Percentiles rank a stretch among this genome's conserved stretches.
phyloP scores from a whole-genome alignment of 148 eudicot species.

The Salicornia ramosissima region DNA sequence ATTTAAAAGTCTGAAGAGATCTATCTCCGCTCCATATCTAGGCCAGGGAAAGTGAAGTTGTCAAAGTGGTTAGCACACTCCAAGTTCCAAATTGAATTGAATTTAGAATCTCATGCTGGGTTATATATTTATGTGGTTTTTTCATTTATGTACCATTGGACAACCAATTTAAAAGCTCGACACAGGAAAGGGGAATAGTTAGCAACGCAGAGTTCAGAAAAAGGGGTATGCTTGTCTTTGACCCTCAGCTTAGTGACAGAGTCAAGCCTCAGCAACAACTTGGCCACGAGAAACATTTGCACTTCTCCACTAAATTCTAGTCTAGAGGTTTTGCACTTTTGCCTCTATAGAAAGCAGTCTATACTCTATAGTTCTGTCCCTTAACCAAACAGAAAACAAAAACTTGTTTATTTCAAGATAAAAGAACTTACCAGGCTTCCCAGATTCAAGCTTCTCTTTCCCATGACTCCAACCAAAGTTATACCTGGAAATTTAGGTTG shows the following conservation, averaged over 20 bases:
- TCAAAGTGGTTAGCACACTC: background rate
- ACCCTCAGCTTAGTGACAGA: background rate
- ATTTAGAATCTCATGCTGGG: background rate
- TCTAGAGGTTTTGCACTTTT: background rate
- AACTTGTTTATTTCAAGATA: background rate
- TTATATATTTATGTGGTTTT: background rate
- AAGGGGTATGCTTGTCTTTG: background rate
- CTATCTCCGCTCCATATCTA: background rate
- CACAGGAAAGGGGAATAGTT: background rate
- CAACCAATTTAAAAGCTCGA: background rate
- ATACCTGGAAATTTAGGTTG: slow-evolving; percentile 43
- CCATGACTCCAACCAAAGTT: slow-evolving; percentile 99
- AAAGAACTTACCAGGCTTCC: slow-evolving; percentile 65
- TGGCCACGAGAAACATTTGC: no score
- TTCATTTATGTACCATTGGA: background rate
- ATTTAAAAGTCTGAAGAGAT: no score
- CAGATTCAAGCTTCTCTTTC: slow-evolving; percentile 96
- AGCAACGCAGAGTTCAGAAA: background rate
- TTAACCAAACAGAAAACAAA: background rate
- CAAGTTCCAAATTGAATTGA: background rate
- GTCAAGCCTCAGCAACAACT: background rate
- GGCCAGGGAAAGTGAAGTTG: background rate
- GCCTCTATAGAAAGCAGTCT: background rate
- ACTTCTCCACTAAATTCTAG: background rate
- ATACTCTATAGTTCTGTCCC: background rate